These are phyloP conservation scores for Yarrowia alimentaria DNA, from an alignment of 805 yeast genomes.

Conservation along the genomic window DNA sequence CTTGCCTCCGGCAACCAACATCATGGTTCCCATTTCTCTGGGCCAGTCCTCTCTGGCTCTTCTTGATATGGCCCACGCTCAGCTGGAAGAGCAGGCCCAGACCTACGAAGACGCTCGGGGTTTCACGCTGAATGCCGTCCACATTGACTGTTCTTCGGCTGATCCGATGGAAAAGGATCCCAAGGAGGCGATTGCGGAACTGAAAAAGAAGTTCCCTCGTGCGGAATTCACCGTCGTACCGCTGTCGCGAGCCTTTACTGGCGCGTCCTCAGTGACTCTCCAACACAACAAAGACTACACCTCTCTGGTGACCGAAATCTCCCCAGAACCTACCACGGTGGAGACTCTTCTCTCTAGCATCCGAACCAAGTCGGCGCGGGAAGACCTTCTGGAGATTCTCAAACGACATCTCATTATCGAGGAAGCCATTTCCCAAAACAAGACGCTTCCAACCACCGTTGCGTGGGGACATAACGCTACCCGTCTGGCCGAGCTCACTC, in stretches of 20 bases:
- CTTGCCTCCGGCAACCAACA: conserved; percentile 42
- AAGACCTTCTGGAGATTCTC: conserved; percentile 57
- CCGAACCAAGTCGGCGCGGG: conserved; percentile 53
- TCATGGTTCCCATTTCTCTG: conserved; percentile 63
- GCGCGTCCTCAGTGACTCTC: neutral
- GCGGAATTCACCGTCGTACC: conserved; percentile 27
- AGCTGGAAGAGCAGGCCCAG: conserved; percentile 60
- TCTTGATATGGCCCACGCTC: conserved; percentile 61
- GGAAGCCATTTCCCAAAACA: conserved; percentile 2
- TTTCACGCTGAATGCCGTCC: conserved; percentile 55
- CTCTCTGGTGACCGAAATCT: neutral
- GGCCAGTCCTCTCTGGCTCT: conserved; percentile 66
- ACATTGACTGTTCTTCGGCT: conserved; percentile 41
- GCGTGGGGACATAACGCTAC: conserved; percentile 81
- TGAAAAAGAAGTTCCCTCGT: conserved; percentile 32
- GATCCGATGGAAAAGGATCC: conserved; percentile 21
- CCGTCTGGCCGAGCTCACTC: conserved; percentile 71
- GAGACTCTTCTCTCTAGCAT: conserved; percentile 45
- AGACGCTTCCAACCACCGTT: conserved; percentile 36
- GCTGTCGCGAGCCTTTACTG: neutral
- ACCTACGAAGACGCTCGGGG: conserved; percentile 68
- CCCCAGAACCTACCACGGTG: conserved; percentile 37
- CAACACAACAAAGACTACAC: conserved; percentile 20
- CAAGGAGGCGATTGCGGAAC: conserved; percentile 29
- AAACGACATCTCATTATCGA: conserved; percentile 39